These are phyloP conservation scores for Perkinsus marinus DNA, from an alignment of 169 alveolate genomes.

Conservation along the genomic window DNA sequence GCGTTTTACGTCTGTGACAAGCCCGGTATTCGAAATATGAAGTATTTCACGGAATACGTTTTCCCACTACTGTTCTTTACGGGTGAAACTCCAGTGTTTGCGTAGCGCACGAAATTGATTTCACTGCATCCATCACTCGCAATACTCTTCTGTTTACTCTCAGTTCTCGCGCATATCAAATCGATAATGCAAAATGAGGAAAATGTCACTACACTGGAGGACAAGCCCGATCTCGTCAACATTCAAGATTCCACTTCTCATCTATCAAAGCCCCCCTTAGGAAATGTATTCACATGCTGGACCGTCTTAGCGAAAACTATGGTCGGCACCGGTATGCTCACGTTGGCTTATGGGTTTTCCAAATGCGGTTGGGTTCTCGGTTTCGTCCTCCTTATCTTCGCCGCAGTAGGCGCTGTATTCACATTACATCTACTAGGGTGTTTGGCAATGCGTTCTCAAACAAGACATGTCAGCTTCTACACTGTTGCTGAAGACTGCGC, in stretches of 20 bases:
- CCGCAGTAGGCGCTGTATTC: not conserved
- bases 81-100: no score
- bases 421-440: not conserved
- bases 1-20: no score
- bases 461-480: not conserved
- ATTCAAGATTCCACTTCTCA: not conserved
- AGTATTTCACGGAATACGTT: no score
- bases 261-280: not conserved
- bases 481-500: not conserved
- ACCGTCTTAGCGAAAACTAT: not conserved
- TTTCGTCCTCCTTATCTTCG: not conserved
- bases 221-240: not conserved
- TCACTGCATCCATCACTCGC: no score
- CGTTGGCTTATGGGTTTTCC: not conserved
- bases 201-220: not conserved
- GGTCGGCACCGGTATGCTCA: not conserved
- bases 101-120: no score
- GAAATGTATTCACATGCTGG: not conserved
- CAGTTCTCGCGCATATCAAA: no score
- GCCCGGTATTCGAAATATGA: no score
- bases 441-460: not conserved
- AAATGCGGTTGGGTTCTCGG: not conserved
- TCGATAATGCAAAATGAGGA: not conserved
- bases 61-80: no score
- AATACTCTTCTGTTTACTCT: no score